Evolutionary conservation across 441 rosid species (phyloP).

Genomic region (Populus hybrid): DNA sequence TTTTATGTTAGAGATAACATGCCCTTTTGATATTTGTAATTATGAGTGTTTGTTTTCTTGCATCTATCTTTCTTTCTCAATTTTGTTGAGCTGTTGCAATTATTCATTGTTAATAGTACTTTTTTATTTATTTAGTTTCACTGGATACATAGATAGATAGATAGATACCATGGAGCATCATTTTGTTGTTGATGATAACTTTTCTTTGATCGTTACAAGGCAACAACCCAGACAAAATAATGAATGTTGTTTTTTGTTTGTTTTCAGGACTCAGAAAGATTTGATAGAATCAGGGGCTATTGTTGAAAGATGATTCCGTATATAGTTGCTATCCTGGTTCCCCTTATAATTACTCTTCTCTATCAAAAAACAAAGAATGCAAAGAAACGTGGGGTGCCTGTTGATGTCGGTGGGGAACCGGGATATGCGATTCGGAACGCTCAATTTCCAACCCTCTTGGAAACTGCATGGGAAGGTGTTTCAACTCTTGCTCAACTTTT

Average conservation of each 20-base stretch:
- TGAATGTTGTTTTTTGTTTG: neutral
- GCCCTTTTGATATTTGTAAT: too few relatives aligned
- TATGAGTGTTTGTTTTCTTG: too few relatives aligned
- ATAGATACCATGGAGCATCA: neutral
- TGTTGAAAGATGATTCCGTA: conserved; percentile 63
- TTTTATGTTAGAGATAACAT: neutral
- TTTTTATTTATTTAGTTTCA: neutral
- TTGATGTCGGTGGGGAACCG: conserved; percentile 81
- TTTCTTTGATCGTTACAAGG: neutral
- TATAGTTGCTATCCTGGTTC: conserved; percentile 66
- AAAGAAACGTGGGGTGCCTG: conserved; percentile 74
- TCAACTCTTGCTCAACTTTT: conserved; percentile 88
- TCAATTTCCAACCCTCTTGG: conserved; percentile 51
- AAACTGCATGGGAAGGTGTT: conserved; percentile 74
- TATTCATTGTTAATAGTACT: neutral
- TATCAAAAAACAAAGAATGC: conserved; percentile 54
- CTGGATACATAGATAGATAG: neutral
- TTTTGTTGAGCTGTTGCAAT: neutral
- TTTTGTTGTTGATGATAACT: neutral
- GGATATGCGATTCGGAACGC: conserved; percentile 71
- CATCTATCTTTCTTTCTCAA: neutral
- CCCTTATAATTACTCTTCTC: conserved; percentile 63
- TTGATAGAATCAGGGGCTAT: neutral
- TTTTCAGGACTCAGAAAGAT: conserved; percentile 21
- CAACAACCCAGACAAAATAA: neutral